Evolutionary conservation across 2,329 filamentous ascomycete genomes (phyloP).

Genomic region (Elsinoe ampelina): DNA sequence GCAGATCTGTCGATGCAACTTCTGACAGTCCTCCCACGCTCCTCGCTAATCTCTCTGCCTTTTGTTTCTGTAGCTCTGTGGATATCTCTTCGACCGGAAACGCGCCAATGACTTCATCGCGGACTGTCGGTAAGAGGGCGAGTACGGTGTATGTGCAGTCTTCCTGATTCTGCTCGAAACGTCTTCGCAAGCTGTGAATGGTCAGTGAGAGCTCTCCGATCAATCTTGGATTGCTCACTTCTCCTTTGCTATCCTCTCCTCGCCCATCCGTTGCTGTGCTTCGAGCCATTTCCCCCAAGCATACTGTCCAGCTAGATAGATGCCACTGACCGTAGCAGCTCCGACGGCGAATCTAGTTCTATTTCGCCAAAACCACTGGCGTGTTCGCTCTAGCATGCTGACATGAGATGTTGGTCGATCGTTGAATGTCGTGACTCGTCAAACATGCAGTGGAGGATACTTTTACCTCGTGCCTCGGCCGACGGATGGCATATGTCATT

Average conservation of each 20-base stretch:
- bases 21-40: conserved; percentile 47
- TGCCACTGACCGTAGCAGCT: conserved; percentile 75
- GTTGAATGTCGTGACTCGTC: not conserved
- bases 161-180: conserved; percentile 98
- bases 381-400: conserved; percentile 59
- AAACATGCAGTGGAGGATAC: not conserved
- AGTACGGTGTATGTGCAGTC: conserved; percentile 97
- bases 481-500: not conserved
- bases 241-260: conserved; percentile 89
- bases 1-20: conserved; percentile 47
- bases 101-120: conserved; percentile 76
- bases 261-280: conserved; percentile 90
- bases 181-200: conserved; percentile 64
- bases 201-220: conserved; percentile 13
- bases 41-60: conserved; percentile 59
- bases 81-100: conserved; percentile 90
- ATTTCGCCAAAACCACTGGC: conserved; percentile 88
- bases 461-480: not conserved
- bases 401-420: conserved; percentile 14
- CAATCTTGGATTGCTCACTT: conserved; percentile 52
- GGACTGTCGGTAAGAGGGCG: conserved; percentile 85
- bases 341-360: conserved; percentile 82
- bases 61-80: conserved; percentile 88
- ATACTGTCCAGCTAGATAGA: conserved; percentile 90
- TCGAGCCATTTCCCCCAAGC: conserved; percentile 83